Conservation (phyloP, 805 yeast species). For the Lipomyces japonicus region DNA sequence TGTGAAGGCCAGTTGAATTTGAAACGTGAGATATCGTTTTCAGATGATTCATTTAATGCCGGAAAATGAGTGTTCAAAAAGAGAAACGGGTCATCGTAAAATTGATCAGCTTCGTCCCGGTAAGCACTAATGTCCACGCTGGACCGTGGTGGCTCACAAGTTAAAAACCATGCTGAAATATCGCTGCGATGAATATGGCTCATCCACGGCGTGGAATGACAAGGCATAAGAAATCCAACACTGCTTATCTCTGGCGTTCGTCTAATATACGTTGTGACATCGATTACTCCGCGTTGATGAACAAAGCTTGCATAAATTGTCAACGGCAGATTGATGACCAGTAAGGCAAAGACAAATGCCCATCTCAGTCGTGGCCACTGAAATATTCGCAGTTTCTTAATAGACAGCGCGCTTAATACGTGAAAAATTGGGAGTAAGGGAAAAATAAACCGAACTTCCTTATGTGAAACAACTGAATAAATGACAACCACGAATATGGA, state of each 20-base stretch:
- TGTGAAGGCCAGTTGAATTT: slow-evolving; percentile 67
- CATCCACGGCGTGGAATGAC: slow-evolving; percentile 97
- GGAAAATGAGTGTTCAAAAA: slow-evolving; percentile 60
- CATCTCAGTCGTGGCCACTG: slow-evolving; percentile 1
- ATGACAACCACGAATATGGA: slow-evolving; percentile 46
- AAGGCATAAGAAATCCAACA: slow-evolving; percentile 86
- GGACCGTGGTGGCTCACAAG: slow-evolving; percentile 84
- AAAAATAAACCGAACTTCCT: slow-evolving; percentile 85
- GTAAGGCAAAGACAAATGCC: slow-evolving; percentile 25
- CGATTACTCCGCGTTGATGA: slow-evolving; percentile 85
- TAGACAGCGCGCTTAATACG: slow-evolving; percentile 44
- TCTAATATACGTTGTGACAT: slow-evolving; percentile 55
- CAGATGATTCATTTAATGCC: slow-evolving; percentile 26
- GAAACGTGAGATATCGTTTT: slow-evolving; percentile 30
- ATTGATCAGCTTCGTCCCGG: slow-evolving; percentile 81
- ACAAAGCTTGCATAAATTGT: slow-evolving; percentile 55
- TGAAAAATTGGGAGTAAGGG: slow-evolving; percentile 77
- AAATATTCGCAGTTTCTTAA: slow-evolving; percentile 35
- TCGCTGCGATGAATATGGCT: slow-evolving; percentile 65
- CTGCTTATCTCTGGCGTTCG: slow-evolving; percentile 38
- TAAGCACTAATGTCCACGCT: slow-evolving; percentile 45
- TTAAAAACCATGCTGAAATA: slow-evolving; percentile 63
- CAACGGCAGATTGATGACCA: slow-evolving; percentile 42
- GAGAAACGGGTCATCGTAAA: slow-evolving; percentile 62
- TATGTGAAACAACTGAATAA: slow-evolving; percentile 72